Evolutionary conservation across 148 eudicot species (phyloP).

Genomic region (Oxyria digyna): DNA sequence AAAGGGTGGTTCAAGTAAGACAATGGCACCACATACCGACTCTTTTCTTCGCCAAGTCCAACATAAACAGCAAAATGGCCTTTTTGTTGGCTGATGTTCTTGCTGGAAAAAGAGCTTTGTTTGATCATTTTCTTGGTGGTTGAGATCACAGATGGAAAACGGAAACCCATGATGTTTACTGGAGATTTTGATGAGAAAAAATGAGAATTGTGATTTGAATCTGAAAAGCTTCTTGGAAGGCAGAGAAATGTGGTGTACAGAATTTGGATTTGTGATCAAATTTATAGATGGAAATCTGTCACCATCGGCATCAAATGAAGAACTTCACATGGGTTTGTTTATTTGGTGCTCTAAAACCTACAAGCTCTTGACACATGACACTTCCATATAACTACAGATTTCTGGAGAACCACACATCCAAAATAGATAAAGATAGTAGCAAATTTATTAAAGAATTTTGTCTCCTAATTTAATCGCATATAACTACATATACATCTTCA

Average conservation of each 20-base stretch:
- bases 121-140: not conserved
- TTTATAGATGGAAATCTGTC: not conserved
- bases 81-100: slow-evolving; percentile 12
- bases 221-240: too few species aligned
- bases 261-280: not conserved
- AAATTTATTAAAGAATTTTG: too few species aligned
- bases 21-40: slow-evolving; percentile 39
- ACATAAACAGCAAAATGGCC: slow-evolving; percentile 51
- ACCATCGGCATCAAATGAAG: not conserved
- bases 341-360: not conserved
- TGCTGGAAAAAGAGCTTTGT: not conserved
- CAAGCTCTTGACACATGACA: not conserved
- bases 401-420: not conserved
- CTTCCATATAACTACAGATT: not conserved
- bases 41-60: slow-evolving; percentile 25
- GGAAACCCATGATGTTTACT: slow-evolving; percentile 7
- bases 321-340: slow-evolving; percentile 3
- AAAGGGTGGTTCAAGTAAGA: slow-evolving; percentile 29
- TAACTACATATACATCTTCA: too few species aligned
- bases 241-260: too few species aligned
- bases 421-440: too few species aligned
- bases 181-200: too few species aligned
- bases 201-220: too few species aligned
- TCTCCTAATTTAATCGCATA: too few species aligned
- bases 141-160: not conserved